Conservation (phyloP, 345 rosid genomes). For the Capsella bursapastoris region DNA sequence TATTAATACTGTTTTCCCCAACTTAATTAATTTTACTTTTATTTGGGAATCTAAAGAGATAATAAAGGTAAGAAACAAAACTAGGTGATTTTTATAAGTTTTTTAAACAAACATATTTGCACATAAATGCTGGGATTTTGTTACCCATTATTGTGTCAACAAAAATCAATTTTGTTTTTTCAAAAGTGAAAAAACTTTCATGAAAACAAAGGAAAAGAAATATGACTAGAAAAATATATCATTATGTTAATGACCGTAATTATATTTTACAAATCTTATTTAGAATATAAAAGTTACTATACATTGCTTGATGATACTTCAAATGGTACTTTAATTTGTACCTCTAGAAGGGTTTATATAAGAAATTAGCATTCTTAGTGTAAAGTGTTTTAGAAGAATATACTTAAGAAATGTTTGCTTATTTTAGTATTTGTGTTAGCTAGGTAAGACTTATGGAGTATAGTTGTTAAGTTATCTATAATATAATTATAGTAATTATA, state of each 20-base stretch:
- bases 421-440: not conserved
- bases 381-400: not conserved
- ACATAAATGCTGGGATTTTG: conserved; percentile 35
- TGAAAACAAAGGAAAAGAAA: not conserved
- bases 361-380: too few relatives aligned
- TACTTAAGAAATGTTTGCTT: not conserved
- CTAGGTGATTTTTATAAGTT: not conserved
- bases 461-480: too few relatives aligned
- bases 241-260: not conserved
- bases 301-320: not conserved
- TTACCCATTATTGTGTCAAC: conserved; percentile 23
- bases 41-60: conserved; percentile 37
- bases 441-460: not conserved
- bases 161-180: conserved; percentile 6
- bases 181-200: conserved; percentile 20
- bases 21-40: conserved; percentile 8
- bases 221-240: too few relatives aligned
- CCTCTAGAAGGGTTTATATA: not conserved
- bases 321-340: not conserved
- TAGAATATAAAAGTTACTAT: not conserved
- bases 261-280: not conserved
- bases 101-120: conserved; percentile 7
- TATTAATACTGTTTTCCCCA: conserved; percentile 21
- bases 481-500: too few relatives aligned
- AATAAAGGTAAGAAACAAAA: conserved; percentile 29